These are phyloP conservation scores for Halocafeteria seosinensis DNA, from an alignment of 108 stramenopile genomes.

Conservation along the genomic window DNA sequence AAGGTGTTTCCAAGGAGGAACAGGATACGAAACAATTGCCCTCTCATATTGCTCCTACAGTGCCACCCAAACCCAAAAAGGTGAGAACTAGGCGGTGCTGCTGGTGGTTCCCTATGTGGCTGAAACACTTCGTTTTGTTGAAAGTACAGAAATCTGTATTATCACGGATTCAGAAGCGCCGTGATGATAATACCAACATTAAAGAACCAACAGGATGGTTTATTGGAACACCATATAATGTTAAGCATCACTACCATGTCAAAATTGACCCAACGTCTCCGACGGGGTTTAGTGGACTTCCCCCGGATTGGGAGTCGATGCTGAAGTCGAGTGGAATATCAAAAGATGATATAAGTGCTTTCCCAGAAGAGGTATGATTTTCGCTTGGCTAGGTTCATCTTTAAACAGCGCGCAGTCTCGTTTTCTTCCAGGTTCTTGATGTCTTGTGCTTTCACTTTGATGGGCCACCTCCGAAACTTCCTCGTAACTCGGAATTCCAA, in stretches of 20 bases:
- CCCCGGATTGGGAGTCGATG: constrained; percentile 32
- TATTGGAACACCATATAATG: constrained; percentile 30
- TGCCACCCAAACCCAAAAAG: neutral
- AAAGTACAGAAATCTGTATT: no score
- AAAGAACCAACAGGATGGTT: neutral
- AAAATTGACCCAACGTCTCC: constrained; percentile 18
- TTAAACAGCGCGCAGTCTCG: no score
- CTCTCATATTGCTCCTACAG: neutral
- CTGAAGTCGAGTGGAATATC: constrained; percentile 44
- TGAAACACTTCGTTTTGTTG: no score
- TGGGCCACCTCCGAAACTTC: constrained; percentile 27
- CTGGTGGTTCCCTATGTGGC: neutral
- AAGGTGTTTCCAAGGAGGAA: neutral
- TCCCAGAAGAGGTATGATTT: constrained; percentile 46
- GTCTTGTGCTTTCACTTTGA: constrained; percentile 45
- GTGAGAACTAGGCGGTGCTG: neutral
- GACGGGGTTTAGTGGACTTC: constrained; percentile 36
- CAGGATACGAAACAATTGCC: neutral
- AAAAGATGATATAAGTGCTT: constrained; percentile 37
- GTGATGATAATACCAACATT: no score
- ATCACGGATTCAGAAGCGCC: no score
- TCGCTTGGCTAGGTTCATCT: no score
- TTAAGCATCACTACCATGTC: constrained; percentile 32
- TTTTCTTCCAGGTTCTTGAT: no score
- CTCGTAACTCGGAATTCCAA: constrained; percentile 2